A percentile compares a stretch with the other conserved stretches of the same genome.
Evolutionary conservation across 2,329 filamentous ascomycete species (phyloP).

Genomic region (Alternaria sp.): DNA sequence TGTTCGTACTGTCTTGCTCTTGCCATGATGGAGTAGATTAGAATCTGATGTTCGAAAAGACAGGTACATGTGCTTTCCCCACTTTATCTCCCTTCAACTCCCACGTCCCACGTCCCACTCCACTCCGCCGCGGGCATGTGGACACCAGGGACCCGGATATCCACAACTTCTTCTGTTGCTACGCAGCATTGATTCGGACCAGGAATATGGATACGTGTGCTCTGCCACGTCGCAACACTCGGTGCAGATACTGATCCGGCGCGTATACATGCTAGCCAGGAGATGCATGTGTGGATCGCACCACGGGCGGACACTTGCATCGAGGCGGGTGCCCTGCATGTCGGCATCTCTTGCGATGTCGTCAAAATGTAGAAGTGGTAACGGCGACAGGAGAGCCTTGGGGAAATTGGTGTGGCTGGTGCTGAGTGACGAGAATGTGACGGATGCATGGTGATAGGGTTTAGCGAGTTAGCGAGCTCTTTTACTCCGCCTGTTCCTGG

Average conservation of each 20-base stretch:
- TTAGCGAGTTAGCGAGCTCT: constrained; percentile 12
- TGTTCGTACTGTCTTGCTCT: background rate
- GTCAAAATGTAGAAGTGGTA: background rate
- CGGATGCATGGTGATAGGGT: constrained; percentile 14
- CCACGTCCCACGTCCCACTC: background rate
- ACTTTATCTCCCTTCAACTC: background rate
- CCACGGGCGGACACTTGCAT: constrained; percentile 15
- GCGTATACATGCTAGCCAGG: constrained; percentile 6
- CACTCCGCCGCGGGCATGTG: background rate
- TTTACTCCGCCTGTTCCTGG: constrained; percentile 25
- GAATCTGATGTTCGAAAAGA: background rate
- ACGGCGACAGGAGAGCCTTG: background rate
- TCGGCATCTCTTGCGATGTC: background rate
- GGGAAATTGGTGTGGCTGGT: constrained; percentile 4
- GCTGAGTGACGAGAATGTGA: constrained; percentile 20
- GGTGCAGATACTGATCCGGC: constrained; percentile 9
- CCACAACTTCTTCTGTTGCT: background rate
- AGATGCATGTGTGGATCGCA: constrained; percentile 8
- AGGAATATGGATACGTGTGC: constrained; percentile 6
- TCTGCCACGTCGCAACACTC: constrained; percentile 9
- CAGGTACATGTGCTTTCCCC: background rate
- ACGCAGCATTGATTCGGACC: constrained; percentile 6
- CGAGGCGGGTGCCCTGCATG: background rate
- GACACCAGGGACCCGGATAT: background rate
- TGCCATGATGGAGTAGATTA: background rate